phyloP scores from a whole-genome alignment of 257 asterid genomes.

The Jaltomata sinuosa region DNA sequence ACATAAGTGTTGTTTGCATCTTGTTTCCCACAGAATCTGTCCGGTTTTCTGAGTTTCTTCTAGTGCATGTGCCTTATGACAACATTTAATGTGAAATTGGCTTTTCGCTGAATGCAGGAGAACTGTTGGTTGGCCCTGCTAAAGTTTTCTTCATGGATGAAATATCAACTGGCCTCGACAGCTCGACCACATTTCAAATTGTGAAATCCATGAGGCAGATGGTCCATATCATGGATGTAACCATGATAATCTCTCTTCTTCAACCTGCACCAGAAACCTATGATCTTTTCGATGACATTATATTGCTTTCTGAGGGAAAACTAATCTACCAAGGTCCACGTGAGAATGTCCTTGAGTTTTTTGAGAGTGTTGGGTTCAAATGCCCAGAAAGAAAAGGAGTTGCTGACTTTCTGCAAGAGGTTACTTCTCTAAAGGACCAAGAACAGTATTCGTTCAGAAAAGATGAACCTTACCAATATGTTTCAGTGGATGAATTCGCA shows the following conservation, averaged over 20 bases:
- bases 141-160: slow-evolving; percentile 97
- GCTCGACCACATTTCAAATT: slow-evolving; percentile 88
- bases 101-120: slow-evolving; percentile 42
- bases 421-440: slow-evolving; percentile 83
- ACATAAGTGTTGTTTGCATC: background rate
- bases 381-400: slow-evolving; percentile 95
- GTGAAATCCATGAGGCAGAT: slow-evolving; percentile 81
- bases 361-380: slow-evolving; percentile 74
- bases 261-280: slow-evolving; percentile 96
- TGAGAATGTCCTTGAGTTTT: slow-evolving; percentile 68
- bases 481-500: slow-evolving; percentile 62
- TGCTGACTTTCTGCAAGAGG: slow-evolving; percentile 94
- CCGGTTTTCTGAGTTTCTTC: background rate
- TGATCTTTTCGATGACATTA: slow-evolving; percentile 79
- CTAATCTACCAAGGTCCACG: slow-evolving; percentile 92
- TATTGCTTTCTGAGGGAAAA: slow-evolving; percentile 76
- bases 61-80: background rate
- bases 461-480: slow-evolving; percentile 44
- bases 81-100: background rate
- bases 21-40: background rate
- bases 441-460: slow-evolving; percentile 79
- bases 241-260: slow-evolving; percentile 88
- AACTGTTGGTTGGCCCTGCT: slow-evolving; percentile 95
- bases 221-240: slow-evolving; percentile 90
- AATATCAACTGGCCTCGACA: slow-evolving; percentile 95